phyloP scores from a whole-genome alignment of 495 filamentous ascomycete genomes.

The Talaromyces proteolyticus region DNA sequence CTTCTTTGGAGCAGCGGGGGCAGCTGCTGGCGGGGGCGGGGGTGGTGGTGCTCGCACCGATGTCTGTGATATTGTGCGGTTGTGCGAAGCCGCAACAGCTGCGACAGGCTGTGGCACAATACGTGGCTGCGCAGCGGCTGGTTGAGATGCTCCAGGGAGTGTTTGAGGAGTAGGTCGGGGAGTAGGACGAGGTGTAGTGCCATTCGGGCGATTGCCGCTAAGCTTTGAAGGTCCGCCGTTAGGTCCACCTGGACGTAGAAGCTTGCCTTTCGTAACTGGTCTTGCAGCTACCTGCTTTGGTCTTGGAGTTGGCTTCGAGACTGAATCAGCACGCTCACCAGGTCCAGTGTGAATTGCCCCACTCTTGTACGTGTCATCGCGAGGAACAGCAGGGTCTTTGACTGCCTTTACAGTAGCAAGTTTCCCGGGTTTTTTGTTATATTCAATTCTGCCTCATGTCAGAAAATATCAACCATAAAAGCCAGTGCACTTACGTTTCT shows the following conservation, averaged over 20 bases:
- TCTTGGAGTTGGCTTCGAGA: conserved; percentile 79
- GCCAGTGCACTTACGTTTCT: conserved; percentile 43
- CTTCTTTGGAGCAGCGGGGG: conserved; percentile 60
- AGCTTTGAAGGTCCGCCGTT: conserved; percentile 72
- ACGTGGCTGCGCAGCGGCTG: conserved; percentile 37
- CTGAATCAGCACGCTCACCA: conserved; percentile 78
- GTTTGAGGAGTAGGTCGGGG: conserved; percentile 26
- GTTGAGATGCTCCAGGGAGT: conserved; percentile 33
- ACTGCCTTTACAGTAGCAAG: conserved; percentile 77
- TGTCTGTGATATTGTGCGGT: conserved; percentile 30
- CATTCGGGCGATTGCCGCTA: conserved; percentile 6
- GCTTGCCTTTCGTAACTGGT: conserved; percentile 82
- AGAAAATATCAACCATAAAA: conserved; percentile 10
- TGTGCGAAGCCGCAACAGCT: conserved; percentile 39
- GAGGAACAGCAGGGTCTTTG: conserved; percentile 69
- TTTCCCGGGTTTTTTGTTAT: conserved; percentile 98
- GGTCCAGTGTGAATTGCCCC: conserved; percentile 78
- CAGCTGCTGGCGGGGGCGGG: conserved; percentile 63
- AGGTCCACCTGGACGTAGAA: conserved; percentile 86
- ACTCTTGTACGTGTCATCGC: conserved; percentile 88
- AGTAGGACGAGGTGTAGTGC: conserved; percentile 37
- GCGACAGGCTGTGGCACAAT: conserved; percentile 42
- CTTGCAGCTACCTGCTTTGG: conserved; percentile 76
- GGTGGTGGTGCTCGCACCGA: conserved; percentile 59
- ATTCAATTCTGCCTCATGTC: conserved; percentile 64